Evolutionary conservation across 768 basidiomycete species (phyloP).

Genomic region (Macrolepiota dolichaula): DNA sequence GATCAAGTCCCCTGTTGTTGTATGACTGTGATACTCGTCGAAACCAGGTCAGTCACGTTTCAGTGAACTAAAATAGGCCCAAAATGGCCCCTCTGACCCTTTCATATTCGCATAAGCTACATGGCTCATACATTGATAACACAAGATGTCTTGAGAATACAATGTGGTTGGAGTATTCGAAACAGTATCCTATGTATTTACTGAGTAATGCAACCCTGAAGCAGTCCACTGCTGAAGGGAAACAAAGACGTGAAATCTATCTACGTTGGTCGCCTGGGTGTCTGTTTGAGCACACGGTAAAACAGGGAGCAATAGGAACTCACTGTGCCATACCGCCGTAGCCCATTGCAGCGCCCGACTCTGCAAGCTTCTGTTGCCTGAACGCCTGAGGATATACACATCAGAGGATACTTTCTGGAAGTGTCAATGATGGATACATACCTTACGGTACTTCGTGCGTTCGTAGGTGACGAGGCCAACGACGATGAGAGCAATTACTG

Average conservation of each 20-base stretch:
- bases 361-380: slow-evolving; percentile 70
- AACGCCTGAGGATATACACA: slow-evolving; percentile 49
- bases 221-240: slow-evolving; percentile 1
- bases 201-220: background rate
- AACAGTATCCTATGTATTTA: background rate
- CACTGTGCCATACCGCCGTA: slow-evolving; percentile 42
- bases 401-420: slow-evolving; percentile 1
- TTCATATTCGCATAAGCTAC: background rate
- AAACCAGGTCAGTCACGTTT: background rate
- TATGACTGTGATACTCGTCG: background rate
- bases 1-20: background rate
- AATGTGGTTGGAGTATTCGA: slow-evolving; percentile 7
- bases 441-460: slow-evolving; percentile 83
- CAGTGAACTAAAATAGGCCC: background rate
- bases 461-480: slow-evolving; percentile 86
- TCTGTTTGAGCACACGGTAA: background rate
- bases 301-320: background rate
- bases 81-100: background rate
- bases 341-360: slow-evolving; percentile 53
- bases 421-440: slow-evolving; percentile 27
- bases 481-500: slow-evolving; percentile 76
- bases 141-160: slow-evolving; percentile 10
- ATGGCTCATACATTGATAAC: background rate
- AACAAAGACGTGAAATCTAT: background rate
- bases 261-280: background rate